A percentile compares a stretch with the other conserved stretches of the same genome.
Evolutionary conservation across 2,329 filamentous ascomycete genomes (phyloP).

Genomic region (Tympanopsis confertula): DNA sequence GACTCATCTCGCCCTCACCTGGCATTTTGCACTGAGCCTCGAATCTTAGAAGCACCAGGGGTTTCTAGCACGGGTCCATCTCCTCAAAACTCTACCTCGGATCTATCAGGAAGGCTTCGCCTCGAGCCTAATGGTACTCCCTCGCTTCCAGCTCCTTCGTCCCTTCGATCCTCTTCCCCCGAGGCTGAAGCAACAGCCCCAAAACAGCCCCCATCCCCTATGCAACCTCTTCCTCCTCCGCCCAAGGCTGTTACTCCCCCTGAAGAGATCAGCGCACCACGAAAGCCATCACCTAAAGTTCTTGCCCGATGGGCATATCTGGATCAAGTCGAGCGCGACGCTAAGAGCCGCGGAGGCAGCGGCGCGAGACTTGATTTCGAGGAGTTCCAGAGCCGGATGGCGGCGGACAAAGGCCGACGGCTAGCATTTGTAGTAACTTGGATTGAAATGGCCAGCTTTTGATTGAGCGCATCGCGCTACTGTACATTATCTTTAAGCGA

Average conservation of each 20-base stretch:
- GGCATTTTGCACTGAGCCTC: too few species aligned
- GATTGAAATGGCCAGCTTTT: conserved; percentile 1
- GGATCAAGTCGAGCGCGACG: background rate
- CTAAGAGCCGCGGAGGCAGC: background rate
- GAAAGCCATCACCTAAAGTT: background rate
- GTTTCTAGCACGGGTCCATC: too few species aligned
- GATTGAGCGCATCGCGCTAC: too few species aligned
- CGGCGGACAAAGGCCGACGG: background rate
- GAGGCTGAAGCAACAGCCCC: conserved; percentile 1
- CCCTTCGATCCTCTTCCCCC: background rate
- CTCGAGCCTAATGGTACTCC: background rate
- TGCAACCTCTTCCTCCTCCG: background rate
- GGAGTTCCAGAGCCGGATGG: background rate
- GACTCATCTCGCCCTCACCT: background rate
- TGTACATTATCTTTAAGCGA: too few species aligned
- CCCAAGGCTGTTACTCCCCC: background rate
- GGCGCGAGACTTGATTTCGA: background rate
- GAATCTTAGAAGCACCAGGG: too few species aligned
- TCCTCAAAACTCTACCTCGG: too few species aligned
- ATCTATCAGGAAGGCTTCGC: background rate
- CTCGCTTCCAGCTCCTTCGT: background rate
- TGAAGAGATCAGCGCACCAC: background rate
- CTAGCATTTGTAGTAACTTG: background rate
- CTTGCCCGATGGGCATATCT: background rate
- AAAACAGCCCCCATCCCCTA: background rate